Evolutionary conservation across 345 rosid genomes (phyloP), one percentile per base, ranked within the genome.

Genomic region (Citrus reticulata): DNA sequence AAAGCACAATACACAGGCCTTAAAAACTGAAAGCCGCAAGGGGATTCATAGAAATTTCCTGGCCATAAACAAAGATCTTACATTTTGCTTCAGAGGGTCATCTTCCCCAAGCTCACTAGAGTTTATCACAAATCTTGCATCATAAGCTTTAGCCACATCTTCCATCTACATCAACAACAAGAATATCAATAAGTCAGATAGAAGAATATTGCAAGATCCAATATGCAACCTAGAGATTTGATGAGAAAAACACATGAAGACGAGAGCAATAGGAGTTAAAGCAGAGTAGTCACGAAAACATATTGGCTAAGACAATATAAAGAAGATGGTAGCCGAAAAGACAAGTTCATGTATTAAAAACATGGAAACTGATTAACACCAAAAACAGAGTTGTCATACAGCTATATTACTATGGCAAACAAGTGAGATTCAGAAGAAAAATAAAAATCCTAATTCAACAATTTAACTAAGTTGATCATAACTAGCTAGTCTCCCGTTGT

Each of bases 61-160:
- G 14, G 39, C 35, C 54, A 25, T 58, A 69, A 54, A 77, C 5
- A 72, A 34, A 72, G 65, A 79, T 61, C 91, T 89, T 80, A 91
- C 96, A 79, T 91, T 88, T 84, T 83, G 86, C 70, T 73, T 73
- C 77, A 93, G 93, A 19, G 89, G 89, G 80, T 90, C 95, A 83
- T 85, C 85, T 77, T 87, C 91, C 57, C 93, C 97, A 78, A 82
- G 78, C 74, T 89, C 87, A 76, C 92, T 84, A 68, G 86, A 82
- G 80, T 88, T 86, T 80, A 94, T 81, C 84, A 93, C 92, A 85
- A 94, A 90, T 80, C 62, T 82, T 29, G 80, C 86, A 20, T 86
- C 78, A 81, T 85, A 88, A 80, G 86, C 70, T 80, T 80, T 85
- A 9, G 87, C 89, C 72, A 89, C 93, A 42, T 77, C 82, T 81